A percentile compares a stretch with the other conserved stretches of the same genome.
Conservation (phyloP, 2,329 filamentous ascomycete species). For the Pseudogymnoascus sp. region DNA sequence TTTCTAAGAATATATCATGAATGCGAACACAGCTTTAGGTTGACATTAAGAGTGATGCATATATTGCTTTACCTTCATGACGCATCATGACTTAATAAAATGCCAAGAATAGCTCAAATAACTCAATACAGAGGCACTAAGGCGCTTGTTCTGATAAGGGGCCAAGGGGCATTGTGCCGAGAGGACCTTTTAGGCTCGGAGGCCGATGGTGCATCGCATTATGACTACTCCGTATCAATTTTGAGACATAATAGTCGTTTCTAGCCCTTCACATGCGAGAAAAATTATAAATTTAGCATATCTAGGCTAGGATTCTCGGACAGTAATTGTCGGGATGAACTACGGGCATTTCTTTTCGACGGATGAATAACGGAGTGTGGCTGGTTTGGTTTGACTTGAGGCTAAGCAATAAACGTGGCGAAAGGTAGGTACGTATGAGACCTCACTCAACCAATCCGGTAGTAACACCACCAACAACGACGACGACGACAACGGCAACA, state of each 20-base stretch:
- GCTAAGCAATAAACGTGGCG: neutral
- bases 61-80: neutral
- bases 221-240: neutral
- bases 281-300: neutral
- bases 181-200: neutral
- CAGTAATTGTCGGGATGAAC: neutral
- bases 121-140: neutral
- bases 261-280: neutral
- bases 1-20: neutral
- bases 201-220: neutral
- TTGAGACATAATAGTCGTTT: neutral
- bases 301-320: neutral
- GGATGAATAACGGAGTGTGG: neutral
- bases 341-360: neutral
- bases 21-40: neutral
- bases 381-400: neutral
- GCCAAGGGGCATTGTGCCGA: neutral
- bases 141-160: neutral
- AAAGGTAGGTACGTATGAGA: neutral
- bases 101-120: neutral
- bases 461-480: neutral
- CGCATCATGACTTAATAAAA: neutral
- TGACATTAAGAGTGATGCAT: neutral
- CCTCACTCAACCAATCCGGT: neutral
- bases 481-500: neutral